phyloP scores from a whole-genome alignment of 1,284 basidiomycete genomes.

The Gymnopus androsaceus region DNA sequence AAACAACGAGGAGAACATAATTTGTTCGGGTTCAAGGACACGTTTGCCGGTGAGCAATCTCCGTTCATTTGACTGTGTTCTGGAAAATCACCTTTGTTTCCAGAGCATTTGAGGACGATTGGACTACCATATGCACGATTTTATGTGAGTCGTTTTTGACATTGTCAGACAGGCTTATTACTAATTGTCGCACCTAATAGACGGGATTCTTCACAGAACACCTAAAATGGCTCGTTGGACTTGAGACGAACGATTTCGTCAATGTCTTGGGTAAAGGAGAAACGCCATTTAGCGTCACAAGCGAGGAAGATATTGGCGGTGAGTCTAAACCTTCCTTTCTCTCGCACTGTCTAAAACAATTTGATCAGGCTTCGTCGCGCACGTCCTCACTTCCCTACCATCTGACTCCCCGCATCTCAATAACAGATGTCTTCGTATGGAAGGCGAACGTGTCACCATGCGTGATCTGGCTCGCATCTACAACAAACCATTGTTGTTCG shows the following conservation, averaged over 20 bases:
- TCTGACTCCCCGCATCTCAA: conserved; percentile 24
- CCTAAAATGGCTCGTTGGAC: conserved; percentile 17
- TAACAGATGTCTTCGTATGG: conserved; percentile 27
- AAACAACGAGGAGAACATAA: background rate
- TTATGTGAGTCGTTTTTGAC: conserved; percentile 17
- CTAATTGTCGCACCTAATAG: too few relatives aligned
- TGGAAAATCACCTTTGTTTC: conserved; percentile 9
- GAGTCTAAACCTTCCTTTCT: background rate
- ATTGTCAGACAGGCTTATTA: conserved; percentile 23
- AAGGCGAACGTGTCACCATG: conserved; percentile 28
- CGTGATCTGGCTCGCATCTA: conserved; percentile 24
- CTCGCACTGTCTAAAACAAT: conserved; percentile 24
- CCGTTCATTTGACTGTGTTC: conserved; percentile 26
- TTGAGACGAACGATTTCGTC: conserved; percentile 16
- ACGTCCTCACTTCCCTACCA: conserved; percentile 30
- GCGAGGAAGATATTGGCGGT: conserved; percentile 24
- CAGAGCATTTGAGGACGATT: conserved; percentile 18
- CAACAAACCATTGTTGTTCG: conserved; percentile 18
- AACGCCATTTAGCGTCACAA: conserved; percentile 21
- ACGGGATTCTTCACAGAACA: too few relatives aligned
- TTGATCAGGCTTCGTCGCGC: too few relatives aligned
- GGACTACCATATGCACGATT: conserved; percentile 22
- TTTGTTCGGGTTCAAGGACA: background rate
- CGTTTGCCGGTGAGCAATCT: conserved; percentile 12
- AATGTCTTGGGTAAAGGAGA: conserved; percentile 24